Percentiles rank a stretch among this genome's conserved stretches.
phyloP scores from a whole-genome alignment of 805 yeast species.

The Sugiyamaella boreocaroliniensis region DNA sequence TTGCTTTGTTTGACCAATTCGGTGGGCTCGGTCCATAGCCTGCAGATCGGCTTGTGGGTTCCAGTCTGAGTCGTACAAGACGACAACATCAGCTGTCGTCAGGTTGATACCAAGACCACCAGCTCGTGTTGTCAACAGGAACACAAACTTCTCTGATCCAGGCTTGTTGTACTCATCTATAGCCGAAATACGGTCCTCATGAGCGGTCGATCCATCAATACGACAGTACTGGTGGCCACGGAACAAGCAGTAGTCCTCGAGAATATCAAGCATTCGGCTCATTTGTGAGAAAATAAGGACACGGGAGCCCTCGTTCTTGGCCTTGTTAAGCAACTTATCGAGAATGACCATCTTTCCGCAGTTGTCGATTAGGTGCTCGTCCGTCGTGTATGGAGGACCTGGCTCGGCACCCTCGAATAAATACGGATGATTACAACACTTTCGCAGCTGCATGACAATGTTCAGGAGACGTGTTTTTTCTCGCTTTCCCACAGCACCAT shows the following conservation, averaged over 20 bases:
- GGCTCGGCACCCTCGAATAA: constrained; percentile 99
- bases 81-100: constrained; percentile 86
- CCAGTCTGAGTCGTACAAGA: constrained; percentile 92
- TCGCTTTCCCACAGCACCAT: constrained; percentile 89
- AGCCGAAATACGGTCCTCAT: constrained; percentile 86
- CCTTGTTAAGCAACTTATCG: constrained; percentile 70
- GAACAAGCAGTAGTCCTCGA: constrained; percentile 86
- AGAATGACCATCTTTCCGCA: constrained; percentile 86
- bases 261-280: constrained; percentile 81
- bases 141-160: constrained; percentile 73
- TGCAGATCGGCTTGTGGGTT: constrained; percentile 97
- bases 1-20: constrained; percentile 96
- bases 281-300: constrained; percentile 90
- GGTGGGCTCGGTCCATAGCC: constrained; percentile 97
- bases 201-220: constrained; percentile 89
- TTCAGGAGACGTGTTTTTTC: constrained; percentile 88
- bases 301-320: constrained; percentile 73
- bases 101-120: constrained; percentile 94
- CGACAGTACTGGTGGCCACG: constrained; percentile 83
- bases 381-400: constrained; percentile 95
- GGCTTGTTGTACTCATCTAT: constrained; percentile 88
- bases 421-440: constrained; percentile 96
- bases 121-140: constrained; percentile 86
- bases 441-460: constrained; percentile 93
- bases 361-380: constrained; percentile 85